These are phyloP conservation scores for Boletus eberwhitei DNA, from an alignment of 768 basidiomycete species.

Conservation along the genomic window DNA sequence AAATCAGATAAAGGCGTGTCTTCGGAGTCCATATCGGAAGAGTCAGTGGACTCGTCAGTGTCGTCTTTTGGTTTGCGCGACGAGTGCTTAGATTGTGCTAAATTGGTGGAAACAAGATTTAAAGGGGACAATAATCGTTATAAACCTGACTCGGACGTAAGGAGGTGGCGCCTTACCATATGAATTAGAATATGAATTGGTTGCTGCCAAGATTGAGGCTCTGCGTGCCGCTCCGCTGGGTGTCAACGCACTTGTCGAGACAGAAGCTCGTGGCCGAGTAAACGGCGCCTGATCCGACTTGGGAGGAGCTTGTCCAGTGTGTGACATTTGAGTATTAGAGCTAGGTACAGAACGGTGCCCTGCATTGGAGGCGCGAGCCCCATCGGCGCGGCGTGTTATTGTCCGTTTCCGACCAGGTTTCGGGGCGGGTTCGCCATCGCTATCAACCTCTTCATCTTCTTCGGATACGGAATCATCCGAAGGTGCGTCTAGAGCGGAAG, in stretches of 20 bases:
- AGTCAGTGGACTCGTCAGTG: conserved; percentile 27
- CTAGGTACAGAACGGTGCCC: conserved; percentile 12
- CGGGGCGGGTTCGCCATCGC: conserved; percentile 32
- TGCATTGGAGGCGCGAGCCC: conserved; percentile 14
- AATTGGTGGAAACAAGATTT: not conserved
- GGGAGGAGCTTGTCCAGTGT: conserved; percentile 3
- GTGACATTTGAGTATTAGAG: not conserved
- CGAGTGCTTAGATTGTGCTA: conserved; percentile 6
- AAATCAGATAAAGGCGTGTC: conserved; percentile 64
- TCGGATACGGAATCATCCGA: conserved; percentile 37
- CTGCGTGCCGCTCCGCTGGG: conserved; percentile 51
- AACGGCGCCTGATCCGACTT: conserved; percentile 4
- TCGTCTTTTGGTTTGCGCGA: conserved; percentile 8
- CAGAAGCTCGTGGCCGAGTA: conserved; percentile 46
- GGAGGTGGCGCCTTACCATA: conserved; percentile 28
- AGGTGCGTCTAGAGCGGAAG: conserved; percentile 22
- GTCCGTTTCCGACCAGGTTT: conserved; percentile 36
- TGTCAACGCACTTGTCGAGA: conserved; percentile 55
- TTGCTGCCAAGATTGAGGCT: conserved; percentile 40
- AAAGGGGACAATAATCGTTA: not conserved
- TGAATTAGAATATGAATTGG: conserved; percentile 27
- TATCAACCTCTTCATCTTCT: conserved; percentile 36
- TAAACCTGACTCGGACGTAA: not conserved
- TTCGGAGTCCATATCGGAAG: conserved; percentile 45
- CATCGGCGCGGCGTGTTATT: conserved; percentile 24